A percentile compares a stretch with the other conserved stretches of the same genome.
These are phyloP conservation scores for Wickerhamiella kurtzmanii DNA, from an alignment of 805 yeast species.

Conservation along the genomic window DNA sequence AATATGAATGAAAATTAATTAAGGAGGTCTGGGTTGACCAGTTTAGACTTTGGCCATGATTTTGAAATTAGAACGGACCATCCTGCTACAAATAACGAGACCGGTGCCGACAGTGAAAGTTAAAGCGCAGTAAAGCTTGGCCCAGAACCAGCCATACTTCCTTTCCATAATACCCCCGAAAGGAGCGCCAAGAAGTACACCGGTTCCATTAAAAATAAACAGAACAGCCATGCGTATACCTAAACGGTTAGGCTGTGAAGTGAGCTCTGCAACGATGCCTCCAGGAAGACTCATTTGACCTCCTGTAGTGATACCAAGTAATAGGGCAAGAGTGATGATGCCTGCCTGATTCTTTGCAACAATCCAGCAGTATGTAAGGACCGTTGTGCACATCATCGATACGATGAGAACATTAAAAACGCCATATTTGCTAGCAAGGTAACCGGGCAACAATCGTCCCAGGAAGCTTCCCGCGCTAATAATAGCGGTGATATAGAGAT, in stretches of 20 bases:
- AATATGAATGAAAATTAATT: not conserved
- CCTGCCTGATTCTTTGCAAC: constrained; percentile 19
- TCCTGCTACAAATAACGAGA: not conserved
- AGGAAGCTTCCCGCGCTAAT: not conserved
- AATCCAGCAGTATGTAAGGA: constrained; percentile 26
- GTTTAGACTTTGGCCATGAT: not conserved
- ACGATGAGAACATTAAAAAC: not conserved
- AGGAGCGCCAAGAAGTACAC: constrained; percentile 22
- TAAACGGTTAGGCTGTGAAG: constrained; percentile 17
- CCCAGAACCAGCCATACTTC: constrained; percentile 9
- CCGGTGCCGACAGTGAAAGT: not conserved
- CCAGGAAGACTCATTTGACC: constrained; percentile 22
- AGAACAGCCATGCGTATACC: constrained; percentile 45
- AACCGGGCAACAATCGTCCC: not conserved
- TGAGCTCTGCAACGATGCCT: constrained; percentile 19
- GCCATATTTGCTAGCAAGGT: not conserved
- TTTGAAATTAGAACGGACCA: not conserved
- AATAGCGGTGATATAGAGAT: not conserved
- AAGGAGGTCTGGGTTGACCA: not conserved
- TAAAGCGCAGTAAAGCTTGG: constrained; percentile 4
- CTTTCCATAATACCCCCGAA: constrained; percentile 18
- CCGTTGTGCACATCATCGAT: constrained; percentile 16
- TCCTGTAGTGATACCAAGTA: constrained; percentile 24
- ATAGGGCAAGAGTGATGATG: constrained; percentile 20
- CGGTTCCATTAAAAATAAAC: constrained; percentile 41